Evolutionary conservation across 2,329 filamentous ascomycete species (phyloP).

Genomic region (Trichoderma breve): DNA sequence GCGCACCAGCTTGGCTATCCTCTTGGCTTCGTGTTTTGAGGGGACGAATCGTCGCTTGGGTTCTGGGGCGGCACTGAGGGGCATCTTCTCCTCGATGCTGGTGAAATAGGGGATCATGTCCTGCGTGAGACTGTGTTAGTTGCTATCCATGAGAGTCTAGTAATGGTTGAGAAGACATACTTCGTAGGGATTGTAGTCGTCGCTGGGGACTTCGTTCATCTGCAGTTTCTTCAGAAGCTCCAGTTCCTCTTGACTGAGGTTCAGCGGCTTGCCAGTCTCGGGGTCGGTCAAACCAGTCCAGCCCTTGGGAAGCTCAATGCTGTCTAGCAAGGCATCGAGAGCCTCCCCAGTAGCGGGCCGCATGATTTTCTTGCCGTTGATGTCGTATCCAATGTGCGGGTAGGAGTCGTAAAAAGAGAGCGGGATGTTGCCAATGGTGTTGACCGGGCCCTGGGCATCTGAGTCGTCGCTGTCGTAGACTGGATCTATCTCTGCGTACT

Average conservation of each 20-base stretch:
- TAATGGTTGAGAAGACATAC: constrained; percentile 41
- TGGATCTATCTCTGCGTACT: constrained; percentile 91
- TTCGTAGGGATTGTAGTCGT: constrained; percentile 90
- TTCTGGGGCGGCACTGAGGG: constrained; percentile 88
- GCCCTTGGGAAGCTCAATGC: constrained; percentile 93
- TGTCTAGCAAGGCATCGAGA: constrained; percentile 88
- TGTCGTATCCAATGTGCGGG: constrained; percentile 97
- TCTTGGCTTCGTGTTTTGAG: constrained; percentile 94
- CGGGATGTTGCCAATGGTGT: constrained; percentile 95
- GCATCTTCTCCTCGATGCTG: constrained; percentile 87
- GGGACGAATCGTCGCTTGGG: constrained; percentile 94
- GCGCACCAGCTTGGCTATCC: constrained; percentile 94
- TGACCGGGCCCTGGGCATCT: constrained; percentile 72
- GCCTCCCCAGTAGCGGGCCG: constrained; percentile 91
- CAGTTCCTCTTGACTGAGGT: constrained; percentile 82
- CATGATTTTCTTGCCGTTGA: constrained; percentile 98
- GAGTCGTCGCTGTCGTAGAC: constrained; percentile 96
- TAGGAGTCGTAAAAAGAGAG: constrained; percentile 96
- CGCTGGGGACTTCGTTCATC: constrained; percentile 80
- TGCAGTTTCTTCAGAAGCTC: constrained; percentile 86
- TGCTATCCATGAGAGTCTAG: no score
- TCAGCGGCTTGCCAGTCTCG: constrained; percentile 85
- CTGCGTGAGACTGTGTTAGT: constrained; percentile 34
- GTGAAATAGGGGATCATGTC: constrained; percentile 94
- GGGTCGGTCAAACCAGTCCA: constrained; percentile 97